These are phyloP conservation scores for Pleurotus citrinopileatus DNA, from an alignment of 768 basidiomycete species.

Conservation along the genomic window DNA sequence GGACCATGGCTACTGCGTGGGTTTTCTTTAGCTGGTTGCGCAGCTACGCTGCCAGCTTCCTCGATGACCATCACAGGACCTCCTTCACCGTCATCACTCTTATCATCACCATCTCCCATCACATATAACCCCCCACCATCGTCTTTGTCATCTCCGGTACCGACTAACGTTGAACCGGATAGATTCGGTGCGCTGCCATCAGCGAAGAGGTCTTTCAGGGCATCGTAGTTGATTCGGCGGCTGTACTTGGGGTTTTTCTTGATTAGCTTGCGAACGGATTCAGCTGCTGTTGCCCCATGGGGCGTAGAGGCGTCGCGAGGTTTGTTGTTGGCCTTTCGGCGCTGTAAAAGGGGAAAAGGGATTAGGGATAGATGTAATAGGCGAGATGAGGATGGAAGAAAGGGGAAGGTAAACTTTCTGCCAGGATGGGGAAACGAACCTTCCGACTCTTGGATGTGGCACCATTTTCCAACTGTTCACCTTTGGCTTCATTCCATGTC, in stretches of 20 bases:
- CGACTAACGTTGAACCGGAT: not conserved
- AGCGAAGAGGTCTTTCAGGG: conserved; percentile 75
- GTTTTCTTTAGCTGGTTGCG: conserved; percentile 17
- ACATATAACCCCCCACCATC: conserved; percentile 37
- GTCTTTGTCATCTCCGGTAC: conserved; percentile 34
- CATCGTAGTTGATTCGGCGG: conserved; percentile 92
- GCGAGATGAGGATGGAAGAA: conserved; percentile 13
- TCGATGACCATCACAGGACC: conserved; percentile 36
- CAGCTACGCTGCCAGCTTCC: conserved; percentile 40
- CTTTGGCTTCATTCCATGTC: conserved; percentile 61
- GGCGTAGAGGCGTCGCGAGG: conserved; percentile 76
- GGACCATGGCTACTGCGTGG: conserved; percentile 21
- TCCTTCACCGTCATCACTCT: conserved; percentile 32
- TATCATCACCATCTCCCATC: conserved; percentile 39
- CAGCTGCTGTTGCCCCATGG: conserved; percentile 68
- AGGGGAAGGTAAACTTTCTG: conserved; percentile 31
- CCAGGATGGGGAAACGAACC: conserved; percentile 56
- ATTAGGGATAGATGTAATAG: conserved; percentile 10
- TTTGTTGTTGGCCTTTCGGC: conserved; percentile 58
- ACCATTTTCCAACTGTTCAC: conserved; percentile 45
- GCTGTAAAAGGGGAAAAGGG: conserved; percentile 38
- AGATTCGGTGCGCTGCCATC: conserved; percentile 32
- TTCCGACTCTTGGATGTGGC: conserved; percentile 62
- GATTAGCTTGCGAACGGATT: conserved; percentile 73
- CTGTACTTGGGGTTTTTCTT: conserved; percentile 88